Evolutionary conservation across 495 filamentous ascomycete species (phyloP), one percentile per base, ranked within the genome.

Genomic region (Xylaria palmicola): DNA sequence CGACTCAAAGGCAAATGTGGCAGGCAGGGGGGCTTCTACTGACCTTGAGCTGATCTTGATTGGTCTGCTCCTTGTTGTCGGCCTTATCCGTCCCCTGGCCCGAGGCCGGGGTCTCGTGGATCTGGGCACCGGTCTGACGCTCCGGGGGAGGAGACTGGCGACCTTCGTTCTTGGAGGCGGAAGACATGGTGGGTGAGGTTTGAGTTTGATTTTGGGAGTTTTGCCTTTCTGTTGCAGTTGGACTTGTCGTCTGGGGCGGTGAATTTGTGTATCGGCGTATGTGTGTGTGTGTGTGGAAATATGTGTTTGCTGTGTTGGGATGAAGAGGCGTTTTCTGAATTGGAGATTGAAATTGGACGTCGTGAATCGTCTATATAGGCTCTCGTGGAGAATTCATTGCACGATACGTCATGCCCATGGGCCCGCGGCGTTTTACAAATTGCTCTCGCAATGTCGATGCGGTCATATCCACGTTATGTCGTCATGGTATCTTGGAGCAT

Each of bases 61-160:
- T 79, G 17, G 59, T 56, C 40, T 83, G 71, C 59, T 83, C 73
- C 70, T 81, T 81, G 67, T 81, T 68, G n/a, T 79, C 69, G 39
- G 66, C 68, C 6, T 73, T 72, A 47, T 81, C 68, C 20, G 71
- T 71, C 29, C 83, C 84, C 64, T 88, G 80, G 63, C 90, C 86
- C 43, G 77, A 75, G 34, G 75, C 83, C 0, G 81, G 79, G 3
- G 79, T 65, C 6, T 83, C 85, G 37, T 78, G 70, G 47, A 84
- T 76, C 74, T 97, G 93, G 30, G 76, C 71, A 54, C 81, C 84
- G n/a, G 81, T 70, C 70, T 90, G 88, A 50, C 66, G 50, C 77
- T 92, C 88, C 8, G 90, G 91, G 17, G 85, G 76, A 13, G 93
- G 93, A 9, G 93, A 98, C 72, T 97, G 86, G 65, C 87, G 88